Conservation (phyloP, 2,329 filamentous ascomycete species). For the Acephala macrosclerotiorum region DNA sequence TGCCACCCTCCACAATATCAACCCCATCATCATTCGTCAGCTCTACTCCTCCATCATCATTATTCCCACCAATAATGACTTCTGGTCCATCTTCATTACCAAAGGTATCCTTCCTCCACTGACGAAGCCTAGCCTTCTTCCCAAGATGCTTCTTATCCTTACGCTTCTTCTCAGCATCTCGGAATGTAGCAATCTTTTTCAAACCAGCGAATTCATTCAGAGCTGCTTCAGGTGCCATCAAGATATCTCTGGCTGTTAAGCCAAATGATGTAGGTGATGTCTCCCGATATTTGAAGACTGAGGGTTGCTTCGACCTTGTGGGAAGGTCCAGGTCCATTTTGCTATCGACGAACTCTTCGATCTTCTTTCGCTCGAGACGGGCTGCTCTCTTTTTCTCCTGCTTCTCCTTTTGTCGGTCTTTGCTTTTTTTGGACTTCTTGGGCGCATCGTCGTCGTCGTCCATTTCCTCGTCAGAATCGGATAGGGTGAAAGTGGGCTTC, state of each 20-base stretch:
- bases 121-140: slow-evolving; percentile 88
- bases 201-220: slow-evolving; percentile 92
- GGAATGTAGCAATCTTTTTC: slow-evolving; percentile 92
- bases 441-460: slow-evolving; percentile 52
- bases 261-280: slow-evolving; percentile 91
- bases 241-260: slow-evolving; percentile 87
- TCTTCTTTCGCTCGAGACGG: slow-evolving; percentile 81
- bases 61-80: slow-evolving; percentile 35
- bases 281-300: slow-evolving; percentile 88
- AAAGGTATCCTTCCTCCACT: slow-evolving; percentile 79
- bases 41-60: slow-evolving; percentile 30
- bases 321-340: slow-evolving; percentile 78
- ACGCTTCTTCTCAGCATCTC: slow-evolving; percentile 87
- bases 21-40: slow-evolving; percentile 35
- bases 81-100: slow-evolving; percentile 55
- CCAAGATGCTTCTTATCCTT: slow-evolving; percentile 87
- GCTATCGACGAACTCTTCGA: slow-evolving; percentile 86
- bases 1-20: slow-evolving; percentile 47
- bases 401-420: slow-evolving; percentile 66
- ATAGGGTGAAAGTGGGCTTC: slow-evolving; percentile 61
- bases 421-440: slow-evolving; percentile 67
- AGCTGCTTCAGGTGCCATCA: slow-evolving; percentile 83
- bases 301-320: slow-evolving; percentile 58
- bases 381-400: slow-evolving; percentile 71
- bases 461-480: slow-evolving; percentile 57